These are phyloP conservation scores for Aspergillus nanangensis DNA, from an alignment of 495 filamentous ascomycete species.

Conservation along the genomic window DNA sequence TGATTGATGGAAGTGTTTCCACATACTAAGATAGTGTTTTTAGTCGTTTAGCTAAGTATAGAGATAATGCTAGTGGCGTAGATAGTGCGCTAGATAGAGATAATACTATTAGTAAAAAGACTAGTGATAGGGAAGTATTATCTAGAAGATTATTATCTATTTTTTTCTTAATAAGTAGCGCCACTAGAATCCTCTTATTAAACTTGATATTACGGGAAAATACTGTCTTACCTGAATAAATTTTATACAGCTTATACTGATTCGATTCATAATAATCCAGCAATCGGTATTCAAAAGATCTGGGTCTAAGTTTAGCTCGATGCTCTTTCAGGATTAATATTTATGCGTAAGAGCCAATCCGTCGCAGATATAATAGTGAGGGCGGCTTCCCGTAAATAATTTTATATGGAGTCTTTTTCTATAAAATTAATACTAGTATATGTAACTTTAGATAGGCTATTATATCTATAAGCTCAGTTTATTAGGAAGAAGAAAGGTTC, in stretches of 20 bases:
- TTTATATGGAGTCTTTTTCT: neutral
- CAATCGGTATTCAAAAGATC: neutral
- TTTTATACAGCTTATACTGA: conserved; percentile 1
- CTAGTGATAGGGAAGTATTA: neutral
- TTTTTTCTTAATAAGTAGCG: neutral
- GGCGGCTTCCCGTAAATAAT: neutral
- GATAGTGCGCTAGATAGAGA: too few species aligned
- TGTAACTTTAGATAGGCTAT: neutral
- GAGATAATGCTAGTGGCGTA: too few species aligned
- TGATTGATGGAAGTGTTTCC: too few species aligned
- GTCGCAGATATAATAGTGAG: neutral
- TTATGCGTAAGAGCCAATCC: neutral
- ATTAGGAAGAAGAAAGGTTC: neutral
- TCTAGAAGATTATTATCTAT: neutral
- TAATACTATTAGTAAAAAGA: too few species aligned
- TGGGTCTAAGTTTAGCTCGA: neutral
- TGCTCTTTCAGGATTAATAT: neutral
- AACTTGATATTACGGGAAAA: conserved; percentile 1
- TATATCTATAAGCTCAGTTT: neutral
- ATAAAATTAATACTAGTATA: neutral
- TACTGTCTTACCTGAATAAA: neutral
- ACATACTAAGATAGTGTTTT: too few species aligned
- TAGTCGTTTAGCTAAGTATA: too few species aligned
- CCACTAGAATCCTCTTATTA: neutral
- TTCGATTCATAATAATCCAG: neutral